Conservation (phyloP, 139 green algal species). For the Yamagishiella unicocca region DNA sequence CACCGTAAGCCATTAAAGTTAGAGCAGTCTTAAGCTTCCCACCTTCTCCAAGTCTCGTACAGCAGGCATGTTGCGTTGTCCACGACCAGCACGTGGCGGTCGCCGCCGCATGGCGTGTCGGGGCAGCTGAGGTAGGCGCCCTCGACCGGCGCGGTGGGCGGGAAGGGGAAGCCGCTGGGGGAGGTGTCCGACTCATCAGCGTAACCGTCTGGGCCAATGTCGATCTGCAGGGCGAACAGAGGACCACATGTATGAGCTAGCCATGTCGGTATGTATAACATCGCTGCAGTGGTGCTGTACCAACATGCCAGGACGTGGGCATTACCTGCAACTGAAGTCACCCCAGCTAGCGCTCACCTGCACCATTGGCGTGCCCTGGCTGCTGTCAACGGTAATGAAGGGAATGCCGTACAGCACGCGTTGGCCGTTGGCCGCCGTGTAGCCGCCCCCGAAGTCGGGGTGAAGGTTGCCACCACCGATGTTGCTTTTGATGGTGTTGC, state of each 20-base stretch:
- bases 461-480: constrained; percentile 40
- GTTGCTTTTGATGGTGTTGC: constrained; percentile 25
- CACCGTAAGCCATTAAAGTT: not conserved
- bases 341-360: constrained; percentile 14
- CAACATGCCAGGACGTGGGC: no score
- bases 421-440: not conserved
- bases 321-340: no score
- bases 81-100: constrained; percentile 56
- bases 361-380: constrained; percentile 24
- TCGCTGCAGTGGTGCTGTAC: no score
- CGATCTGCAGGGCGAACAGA: constrained; percentile 11
- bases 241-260: no score
- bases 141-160: constrained; percentile 36
- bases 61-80: constrained; percentile 58
- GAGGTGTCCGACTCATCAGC: constrained; percentile 7
- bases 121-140: constrained; percentile 48
- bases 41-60: constrained; percentile 52
- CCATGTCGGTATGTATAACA: no score
- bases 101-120: constrained; percentile 27
- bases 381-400: constrained; percentile 15
- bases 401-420: constrained; percentile 50
- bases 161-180: constrained; percentile 36
- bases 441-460: constrained; percentile 40
- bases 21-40: not conserved
- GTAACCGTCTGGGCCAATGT: constrained; percentile 1